Conservation (phyloP, 768 basidiomycete genomes). For the Boletus fagicola region DNA sequence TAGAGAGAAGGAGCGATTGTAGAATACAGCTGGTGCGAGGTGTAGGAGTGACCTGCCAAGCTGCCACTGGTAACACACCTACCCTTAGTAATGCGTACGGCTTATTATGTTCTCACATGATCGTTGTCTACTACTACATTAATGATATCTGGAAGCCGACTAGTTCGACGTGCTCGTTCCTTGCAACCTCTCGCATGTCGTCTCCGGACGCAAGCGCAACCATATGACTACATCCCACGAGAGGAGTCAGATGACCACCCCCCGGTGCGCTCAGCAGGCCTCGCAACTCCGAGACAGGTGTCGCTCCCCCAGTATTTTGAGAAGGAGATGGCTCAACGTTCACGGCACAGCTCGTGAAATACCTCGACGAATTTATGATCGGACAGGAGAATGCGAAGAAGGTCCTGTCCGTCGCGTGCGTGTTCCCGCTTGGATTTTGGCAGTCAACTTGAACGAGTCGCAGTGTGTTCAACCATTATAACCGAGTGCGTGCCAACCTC, state of each 20-base stretch:
- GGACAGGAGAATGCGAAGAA: constrained; percentile 94
- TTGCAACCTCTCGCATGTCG: constrained; percentile 33
- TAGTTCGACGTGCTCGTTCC: constrained; percentile 28
- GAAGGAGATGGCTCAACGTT: constrained; percentile 11
- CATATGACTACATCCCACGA: constrained; percentile 38
- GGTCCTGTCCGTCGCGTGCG: constrained; percentile 90
- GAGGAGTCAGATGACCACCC: constrained; percentile 35
- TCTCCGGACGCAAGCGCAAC: constrained; percentile 58
- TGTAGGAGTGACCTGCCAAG: no score
- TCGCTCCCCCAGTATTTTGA: neutral
- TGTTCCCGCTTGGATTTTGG: constrained; percentile 18
- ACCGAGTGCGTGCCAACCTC: constrained; percentile 75
- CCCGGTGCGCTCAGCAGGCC: constrained; percentile 42
- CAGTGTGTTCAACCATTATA: constrained; percentile 95
- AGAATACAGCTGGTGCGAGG: neutral
- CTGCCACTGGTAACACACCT: neutral
- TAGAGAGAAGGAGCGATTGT: neutral
- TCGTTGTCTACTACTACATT: neutral
- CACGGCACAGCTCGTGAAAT: constrained; percentile 64
- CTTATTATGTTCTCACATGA: neutral
- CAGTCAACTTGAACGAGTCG: neutral
- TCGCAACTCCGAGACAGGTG: constrained; percentile 62
- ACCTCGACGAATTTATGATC: constrained; percentile 85
- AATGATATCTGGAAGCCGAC: constrained; percentile 25
- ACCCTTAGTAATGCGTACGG: neutral